Evolutionary conservation across 169 alveolate genomes (phyloP), one percentile per base, ranked within the genome.

Genomic region (Ichthyophthirius multifiliis): DNA sequence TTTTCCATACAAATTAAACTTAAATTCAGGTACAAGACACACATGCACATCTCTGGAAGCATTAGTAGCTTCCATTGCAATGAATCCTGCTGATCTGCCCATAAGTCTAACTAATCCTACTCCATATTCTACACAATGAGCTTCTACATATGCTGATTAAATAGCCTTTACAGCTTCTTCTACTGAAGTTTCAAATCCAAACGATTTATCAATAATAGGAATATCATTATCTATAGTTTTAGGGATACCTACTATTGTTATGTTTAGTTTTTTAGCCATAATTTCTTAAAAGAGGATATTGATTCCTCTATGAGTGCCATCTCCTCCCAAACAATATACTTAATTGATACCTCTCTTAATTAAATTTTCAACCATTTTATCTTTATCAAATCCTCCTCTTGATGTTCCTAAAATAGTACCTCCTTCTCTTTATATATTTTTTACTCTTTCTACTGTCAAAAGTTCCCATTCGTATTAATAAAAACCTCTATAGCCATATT

Each of bases 201-300:
- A 93, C 15, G 94, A 89, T 74, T 91, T 85, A 85, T 96, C 98
- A 45, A 95, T 91, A 16, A 96, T 86, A 4, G 97, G 96, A 83
- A 96, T 93, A 88, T 96, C 98, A 83, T 95, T 95, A 85, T 96
- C 97, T 35, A 96, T 95, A 23, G 97, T 96, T 83, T 96, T 96
- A 3, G 98, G 98, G 32, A 96, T 92, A 35, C 97, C 97, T 4
- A 83, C 92, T 16, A 95, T 83, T 27, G 93, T 74, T 27, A 91
- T 83, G 45, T 87, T 73, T 12, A 81, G 47, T 39, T 82, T 76
- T 67, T 89, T 78, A 48, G 47, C 91, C 55, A 74, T 78, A 32
- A 90, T 45, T 31, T 86, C 89, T 76, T 88, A 74, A n/a, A 74
- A 78, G 18, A 93, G 75, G 62, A 81, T 91, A n/a, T 83, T 41